Conservation (phyloP, 2,329 filamentous ascomycete genomes). For the Colletotrichum chrysophilum region DNA sequence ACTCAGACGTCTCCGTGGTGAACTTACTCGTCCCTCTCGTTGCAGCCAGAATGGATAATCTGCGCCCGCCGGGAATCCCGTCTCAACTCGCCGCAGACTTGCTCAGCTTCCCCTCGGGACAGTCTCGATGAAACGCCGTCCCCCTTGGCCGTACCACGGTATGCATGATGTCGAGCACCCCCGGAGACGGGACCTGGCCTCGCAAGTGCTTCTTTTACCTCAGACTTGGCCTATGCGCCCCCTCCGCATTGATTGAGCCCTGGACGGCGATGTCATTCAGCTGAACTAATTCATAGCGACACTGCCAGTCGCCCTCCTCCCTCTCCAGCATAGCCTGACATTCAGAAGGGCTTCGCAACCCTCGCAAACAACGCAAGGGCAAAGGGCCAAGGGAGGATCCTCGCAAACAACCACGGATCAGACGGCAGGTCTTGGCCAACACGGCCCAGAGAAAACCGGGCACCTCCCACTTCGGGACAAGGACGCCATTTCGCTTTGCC, state of each 20-base stretch:
- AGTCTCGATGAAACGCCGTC: constrained; percentile 13
- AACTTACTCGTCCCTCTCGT: neutral
- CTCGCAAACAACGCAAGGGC: neutral
- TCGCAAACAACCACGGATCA: constrained; percentile 12
- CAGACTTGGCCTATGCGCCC: neutral
- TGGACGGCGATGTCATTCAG: neutral
- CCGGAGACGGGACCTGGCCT: neutral
- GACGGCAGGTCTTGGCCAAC: constrained; percentile 22
- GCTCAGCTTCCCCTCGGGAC: constrained; percentile 2
- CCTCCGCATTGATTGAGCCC: neutral
- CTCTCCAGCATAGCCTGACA: neutral
- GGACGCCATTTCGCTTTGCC: constrained; percentile 16
- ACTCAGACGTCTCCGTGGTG: neutral
- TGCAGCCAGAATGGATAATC: constrained; percentile 9
- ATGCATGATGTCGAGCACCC: constrained; percentile 11
- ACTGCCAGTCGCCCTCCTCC: neutral
- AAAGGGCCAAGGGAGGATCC: neutral
- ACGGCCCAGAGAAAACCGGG: neutral
- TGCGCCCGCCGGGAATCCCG: constrained; percentile 3
- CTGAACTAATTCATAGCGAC: neutral
- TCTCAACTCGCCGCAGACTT: constrained; percentile 1
- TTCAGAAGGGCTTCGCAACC: neutral
- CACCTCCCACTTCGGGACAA: constrained; percentile 12
- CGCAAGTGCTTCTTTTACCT: neutral
- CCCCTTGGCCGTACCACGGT: constrained; percentile 2